These are phyloP conservation scores for Aegilops tauschii DNA, from an alignment of 176 grass and related monocot species.

Conservation along the genomic window DNA sequence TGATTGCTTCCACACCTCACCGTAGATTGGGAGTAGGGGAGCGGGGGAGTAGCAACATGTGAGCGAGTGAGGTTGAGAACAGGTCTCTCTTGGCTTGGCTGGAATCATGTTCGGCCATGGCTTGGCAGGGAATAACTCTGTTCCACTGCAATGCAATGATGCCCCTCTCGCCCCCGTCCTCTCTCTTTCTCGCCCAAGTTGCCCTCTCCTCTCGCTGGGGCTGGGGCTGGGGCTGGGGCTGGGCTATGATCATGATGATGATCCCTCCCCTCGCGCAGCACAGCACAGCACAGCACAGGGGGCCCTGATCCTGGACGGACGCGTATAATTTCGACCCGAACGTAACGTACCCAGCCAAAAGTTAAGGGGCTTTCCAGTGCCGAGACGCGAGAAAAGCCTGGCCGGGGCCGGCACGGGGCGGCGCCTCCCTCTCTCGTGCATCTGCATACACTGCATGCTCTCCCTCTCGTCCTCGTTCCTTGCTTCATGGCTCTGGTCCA, in stretches of 20 bases:
- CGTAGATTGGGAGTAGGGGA: neutral
- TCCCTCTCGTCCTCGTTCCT: neutral
- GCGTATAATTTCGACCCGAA: conserved; percentile 54
- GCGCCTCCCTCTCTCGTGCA: too few relatives aligned
- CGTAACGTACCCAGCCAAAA: conserved; percentile 35
- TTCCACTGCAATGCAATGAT: conserved; percentile 71
- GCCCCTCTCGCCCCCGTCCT: conserved; percentile 20
- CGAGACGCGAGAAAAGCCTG: conserved; percentile 19
- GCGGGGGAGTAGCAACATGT: conserved; percentile 40
- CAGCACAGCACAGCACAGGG: neutral
- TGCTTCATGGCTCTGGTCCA: neutral
- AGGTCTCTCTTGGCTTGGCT: neutral
- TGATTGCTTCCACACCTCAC: neutral
- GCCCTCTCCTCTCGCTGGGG: neutral
- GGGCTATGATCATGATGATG: neutral
- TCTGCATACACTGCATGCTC: neutral
- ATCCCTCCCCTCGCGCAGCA: conserved; percentile 21
- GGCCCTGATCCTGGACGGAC: neutral
- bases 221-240: neutral
- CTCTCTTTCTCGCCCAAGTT: neutral
- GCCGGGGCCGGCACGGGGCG: neutral
- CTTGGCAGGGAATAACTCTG: conserved; percentile 78
- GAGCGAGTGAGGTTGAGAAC: neutral
- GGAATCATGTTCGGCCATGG: conserved; percentile 64
- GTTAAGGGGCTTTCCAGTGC: conserved; percentile 60